phyloP scores from a whole-genome alignment of 192 early-diverging fungal genomes.

The Obelidium mucronatum region DNA sequence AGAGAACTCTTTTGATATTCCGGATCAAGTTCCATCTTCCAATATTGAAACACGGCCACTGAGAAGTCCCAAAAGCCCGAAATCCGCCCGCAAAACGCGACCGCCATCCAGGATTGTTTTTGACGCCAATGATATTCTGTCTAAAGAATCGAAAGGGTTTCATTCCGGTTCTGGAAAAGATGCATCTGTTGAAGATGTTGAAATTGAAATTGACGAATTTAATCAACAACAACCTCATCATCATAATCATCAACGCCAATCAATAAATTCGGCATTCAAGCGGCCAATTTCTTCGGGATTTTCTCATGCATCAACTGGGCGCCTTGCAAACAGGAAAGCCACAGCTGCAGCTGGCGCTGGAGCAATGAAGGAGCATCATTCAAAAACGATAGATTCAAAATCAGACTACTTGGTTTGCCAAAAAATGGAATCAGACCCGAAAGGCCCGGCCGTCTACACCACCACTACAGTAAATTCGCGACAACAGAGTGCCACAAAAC shows the following conservation, averaged over 20 bases:
- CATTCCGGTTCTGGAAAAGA: neutral
- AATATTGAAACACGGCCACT: no score
- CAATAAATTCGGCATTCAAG: neutral
- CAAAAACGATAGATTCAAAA: no score
- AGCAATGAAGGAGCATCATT: no score
- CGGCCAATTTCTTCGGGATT: constrained; percentile 1
- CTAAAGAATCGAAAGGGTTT: neutral
- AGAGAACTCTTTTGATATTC: no score
- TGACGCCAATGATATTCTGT: neutral
- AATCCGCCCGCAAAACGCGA: neutral
- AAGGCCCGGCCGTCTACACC: neutral
- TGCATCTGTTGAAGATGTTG: neutral
- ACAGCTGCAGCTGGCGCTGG: no score
- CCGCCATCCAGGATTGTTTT: neutral
- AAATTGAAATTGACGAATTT: neutral
- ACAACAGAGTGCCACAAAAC: no score
- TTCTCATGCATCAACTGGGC: constrained; percentile 14
- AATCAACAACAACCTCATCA: neutral
- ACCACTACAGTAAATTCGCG: neutral
- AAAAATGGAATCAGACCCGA: constrained; percentile 6
- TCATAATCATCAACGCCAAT: neutral
- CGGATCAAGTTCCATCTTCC: no score
- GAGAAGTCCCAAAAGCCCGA: neutral
- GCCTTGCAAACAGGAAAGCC: neutral
- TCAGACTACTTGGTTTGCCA: neutral